Evolutionary conservation across 495 filamentous ascomycete species (phyloP).

Genomic region (Mycothermus thermophilus): DNA sequence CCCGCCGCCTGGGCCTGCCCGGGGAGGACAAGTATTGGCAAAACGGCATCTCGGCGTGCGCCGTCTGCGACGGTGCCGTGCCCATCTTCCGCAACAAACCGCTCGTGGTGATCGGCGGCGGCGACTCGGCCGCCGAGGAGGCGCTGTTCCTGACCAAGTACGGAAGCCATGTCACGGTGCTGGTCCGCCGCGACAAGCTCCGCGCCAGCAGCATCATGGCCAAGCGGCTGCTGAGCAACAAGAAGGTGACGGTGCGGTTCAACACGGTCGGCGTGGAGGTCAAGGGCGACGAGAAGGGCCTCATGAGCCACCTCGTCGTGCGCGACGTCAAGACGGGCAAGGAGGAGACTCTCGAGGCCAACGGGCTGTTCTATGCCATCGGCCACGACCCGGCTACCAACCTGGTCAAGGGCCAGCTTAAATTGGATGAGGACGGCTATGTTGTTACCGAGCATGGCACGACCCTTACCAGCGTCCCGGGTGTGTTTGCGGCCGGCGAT

Average conservation of each 20-base stretch:
- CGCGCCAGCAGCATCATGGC: slow-evolving; percentile 88
- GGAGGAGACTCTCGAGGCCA: slow-evolving; percentile 70
- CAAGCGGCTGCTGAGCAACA: slow-evolving; percentile 61
- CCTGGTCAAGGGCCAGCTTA: slow-evolving; percentile 74
- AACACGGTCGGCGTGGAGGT: slow-evolving; percentile 71
- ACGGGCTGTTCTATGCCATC: slow-evolving; percentile 93
- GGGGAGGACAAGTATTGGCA: slow-evolving; percentile 95
- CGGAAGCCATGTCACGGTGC: slow-evolving; percentile 81
- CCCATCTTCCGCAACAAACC: slow-evolving; percentile 96
- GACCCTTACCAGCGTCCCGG: slow-evolving; percentile 73
- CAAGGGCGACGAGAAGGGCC: slow-evolving; percentile 65
- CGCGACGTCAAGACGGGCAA: slow-evolving; percentile 67
- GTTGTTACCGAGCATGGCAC: slow-evolving; percentile 81
- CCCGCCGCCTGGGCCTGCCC: slow-evolving; percentile 63
- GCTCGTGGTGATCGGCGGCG: slow-evolving; percentile 89
- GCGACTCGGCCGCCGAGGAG: slow-evolving; percentile 95
- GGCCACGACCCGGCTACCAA: slow-evolving; percentile 88
- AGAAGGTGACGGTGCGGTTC: slow-evolving; percentile 79
- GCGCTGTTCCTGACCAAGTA: slow-evolving; percentile 97
- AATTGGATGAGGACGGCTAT: slow-evolving; percentile 76
- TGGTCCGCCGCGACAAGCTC: slow-evolving; percentile 75
- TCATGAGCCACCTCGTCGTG: slow-evolving; percentile 75
- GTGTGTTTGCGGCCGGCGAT: slow-evolving; percentile 93
- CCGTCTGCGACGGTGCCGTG: slow-evolving; percentile 93
- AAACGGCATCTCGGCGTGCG: slow-evolving; percentile 88